Base-by-base conservation (phyloP, 2,329 filamentous ascomycete species). In the Colletotrichum melonis region DNA sequence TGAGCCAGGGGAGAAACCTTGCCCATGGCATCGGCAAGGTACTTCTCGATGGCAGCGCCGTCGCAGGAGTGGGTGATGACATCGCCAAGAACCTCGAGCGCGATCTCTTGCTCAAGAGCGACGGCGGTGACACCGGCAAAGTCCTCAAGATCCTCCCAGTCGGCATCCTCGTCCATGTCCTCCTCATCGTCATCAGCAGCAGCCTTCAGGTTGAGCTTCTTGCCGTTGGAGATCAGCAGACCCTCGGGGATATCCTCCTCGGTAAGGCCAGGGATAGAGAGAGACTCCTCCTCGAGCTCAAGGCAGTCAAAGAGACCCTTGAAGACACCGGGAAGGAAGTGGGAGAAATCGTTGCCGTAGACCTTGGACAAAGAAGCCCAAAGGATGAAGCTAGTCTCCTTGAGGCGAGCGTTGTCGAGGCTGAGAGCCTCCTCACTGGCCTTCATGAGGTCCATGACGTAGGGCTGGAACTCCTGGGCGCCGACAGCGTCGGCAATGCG, bases 361-460 rank as follows among this genome's bases (percentile, higher is more conserved):
- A 98, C 95, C 86, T 97, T 97, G 75, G 96, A 93, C 81, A 99
- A 92, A 54, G 94, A 95, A 76, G 94, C 95, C 96, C 97, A 99
- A 67, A 99, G 89, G 75, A 98, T 97, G 85, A 98, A 99, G 81
- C 95, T 98, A 75, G 95, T 98, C 87, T 99, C 97, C 83, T 95
- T 94, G 64, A 98, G 91, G 70, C 95, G 91, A 55, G 95, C 94
- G 85, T 98, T 95, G 78, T 95, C 95, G 3, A 99, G 91, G 78
- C 93, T 88, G 2, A 98, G 89, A 68, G 94, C 95, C 83, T 98
- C 95, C 84, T 98, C 95, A 77, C 94, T 98, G 16, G 96, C 93
- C 79, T 92, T 89, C 94, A 99, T 98, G 72, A 98, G 88, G 55
- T 95, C 94, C 80, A 93, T 88, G 46, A 98, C 95, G 80, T 96